phyloP scores from a whole-genome alignment of 2,329 filamentous ascomycete genomes.

The Cladophialophora chaetospira region DNA sequence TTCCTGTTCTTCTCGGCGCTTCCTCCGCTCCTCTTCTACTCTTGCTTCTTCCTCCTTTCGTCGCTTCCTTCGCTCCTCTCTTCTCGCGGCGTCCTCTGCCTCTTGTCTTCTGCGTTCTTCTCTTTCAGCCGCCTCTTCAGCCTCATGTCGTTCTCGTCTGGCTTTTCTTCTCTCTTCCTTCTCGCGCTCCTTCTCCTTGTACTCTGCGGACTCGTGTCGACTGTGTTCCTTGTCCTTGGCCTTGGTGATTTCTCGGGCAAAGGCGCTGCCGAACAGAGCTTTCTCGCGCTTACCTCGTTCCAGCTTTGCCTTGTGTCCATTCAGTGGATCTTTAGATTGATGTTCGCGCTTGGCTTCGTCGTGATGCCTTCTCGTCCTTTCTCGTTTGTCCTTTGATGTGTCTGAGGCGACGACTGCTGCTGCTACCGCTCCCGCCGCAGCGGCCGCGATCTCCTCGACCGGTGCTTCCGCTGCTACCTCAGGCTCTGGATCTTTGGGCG shows the following conservation, averaged over 20 bases:
- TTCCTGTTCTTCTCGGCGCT: conserved; percentile 1
- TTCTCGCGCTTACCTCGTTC: conserved; percentile 37
- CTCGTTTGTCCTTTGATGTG: conserved; percentile 9
- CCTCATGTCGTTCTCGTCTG: conserved; percentile 23
- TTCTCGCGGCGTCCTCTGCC: conserved; percentile 6
- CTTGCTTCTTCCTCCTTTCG: not conserved
- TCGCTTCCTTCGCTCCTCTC: not conserved
- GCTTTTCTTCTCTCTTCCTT: conserved; percentile 22
- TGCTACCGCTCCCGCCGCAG: conserved; percentile 6
- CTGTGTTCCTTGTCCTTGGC: conserved; percentile 36
- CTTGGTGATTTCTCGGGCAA: conserved; percentile 34
- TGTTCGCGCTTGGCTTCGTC: conserved; percentile 20
- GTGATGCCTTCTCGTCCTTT: conserved; percentile 26
- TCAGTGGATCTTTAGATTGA: conserved; percentile 20
- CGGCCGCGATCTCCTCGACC: not conserved
- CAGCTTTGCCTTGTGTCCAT: conserved; percentile 37
- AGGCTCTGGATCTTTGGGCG: not conserved
- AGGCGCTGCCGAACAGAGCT: conserved; percentile 38
- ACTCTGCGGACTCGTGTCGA: conserved; percentile 27
- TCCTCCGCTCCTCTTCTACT: not conserved
- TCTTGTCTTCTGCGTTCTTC: conserved; percentile 25
- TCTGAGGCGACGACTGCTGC: conserved; percentile 14
- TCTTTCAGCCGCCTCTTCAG: conserved; percentile 18
- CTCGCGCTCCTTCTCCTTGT: conserved; percentile 26
- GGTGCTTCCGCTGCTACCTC: not conserved